These are phyloP conservation scores for Vitis riparia DNA, from an alignment of 164 flowering plant genomes.

Conservation along the genomic window DNA sequence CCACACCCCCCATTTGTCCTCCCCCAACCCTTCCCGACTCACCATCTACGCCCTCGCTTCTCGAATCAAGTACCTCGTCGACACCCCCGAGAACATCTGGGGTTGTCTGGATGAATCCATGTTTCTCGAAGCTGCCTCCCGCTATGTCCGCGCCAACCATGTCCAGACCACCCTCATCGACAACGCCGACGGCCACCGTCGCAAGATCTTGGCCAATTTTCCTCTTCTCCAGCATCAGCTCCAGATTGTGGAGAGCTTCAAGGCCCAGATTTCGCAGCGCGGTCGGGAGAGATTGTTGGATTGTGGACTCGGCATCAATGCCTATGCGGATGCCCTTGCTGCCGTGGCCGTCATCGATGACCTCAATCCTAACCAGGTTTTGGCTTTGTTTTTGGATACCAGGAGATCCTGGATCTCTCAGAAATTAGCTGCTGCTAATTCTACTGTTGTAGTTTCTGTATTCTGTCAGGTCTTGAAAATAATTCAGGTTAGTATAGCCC, in stretches of 20 bases:
- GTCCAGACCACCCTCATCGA: conserved; percentile 43
- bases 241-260: conserved; percentile 94
- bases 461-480: conserved; percentile 69
- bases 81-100: conserved; percentile 98
- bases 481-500: conserved; percentile 78
- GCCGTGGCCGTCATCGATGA: conserved; percentile 84
- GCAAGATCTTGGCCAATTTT: conserved; percentile 49
- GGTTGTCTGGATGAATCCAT: conserved; percentile 90
- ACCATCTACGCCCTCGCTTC: conserved; percentile 63
- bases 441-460: conserved; percentile 42
- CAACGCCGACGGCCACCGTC: conserved; percentile 4
- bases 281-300: conserved; percentile 74
- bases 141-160: conserved; percentile 72
- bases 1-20: conserved; percentile 20
- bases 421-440: conserved; percentile 31
- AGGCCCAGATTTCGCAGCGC: conserved; percentile 83
- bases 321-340: conserved; percentile 85
- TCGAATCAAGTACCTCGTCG: conserved; percentile 90
- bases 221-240: conserved; percentile 84
- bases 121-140: conserved; percentile 78
- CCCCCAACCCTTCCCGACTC: conserved; percentile 36
- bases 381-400: conserved; percentile 70
- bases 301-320: conserved; percentile 45
- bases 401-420: conserved; percentile 72
- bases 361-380: conserved; percentile 59